Base-by-base conservation (phyloP, 768 basidiomycete species). In the Mycena rebaudengoi region DNA sequence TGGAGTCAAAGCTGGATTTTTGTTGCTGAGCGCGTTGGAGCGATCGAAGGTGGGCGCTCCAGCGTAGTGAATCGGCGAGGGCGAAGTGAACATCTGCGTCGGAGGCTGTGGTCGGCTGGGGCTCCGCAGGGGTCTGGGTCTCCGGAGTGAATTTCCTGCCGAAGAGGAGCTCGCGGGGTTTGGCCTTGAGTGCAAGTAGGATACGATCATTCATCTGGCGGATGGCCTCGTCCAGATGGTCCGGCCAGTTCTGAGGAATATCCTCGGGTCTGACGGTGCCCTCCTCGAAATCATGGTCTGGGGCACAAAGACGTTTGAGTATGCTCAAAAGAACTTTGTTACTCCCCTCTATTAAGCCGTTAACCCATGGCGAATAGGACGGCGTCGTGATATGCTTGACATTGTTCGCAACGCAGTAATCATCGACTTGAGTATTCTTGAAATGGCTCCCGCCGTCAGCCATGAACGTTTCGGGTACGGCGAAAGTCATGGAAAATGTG, bases 131-230 rank as follows among this genome's bases (percentile, higher is more conserved):
- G 14, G n/a, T n/a, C n/a, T n/a, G 0, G 7, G 20, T 16, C 20
- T 65, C 64, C 7, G 53, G 53, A 4, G 53, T 76, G 45, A 79
- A 62, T 1, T 73, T 68, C 4, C 77, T 40, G 0, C 77, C 75
- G 0, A 80, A 68, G 1, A 80, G 62, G 0, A 80, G 64, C 57
- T 80, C 79, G 26, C 76, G 74, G 2, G 64, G 64, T 2, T 33
- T 60, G 0, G 53, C 53, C 5, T 60, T 55, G n/a, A 65, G 46
- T 6, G 58, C 45, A 1, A 76, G 73, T 0, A 77, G 65, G 0
- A 77, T 69, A 2, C 69, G 61, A 12, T 55, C 29, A 59, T 76
- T 77, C 20, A 77, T 23, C 33, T 49, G 35, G 18, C 39, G 53
- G 16, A 72, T 46, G 4, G 71, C 70, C 1, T 45, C 48, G 21